Evolutionary conservation across 352 stramenopile genomes (phyloP).

Genomic region (Phytophthora constricta): DNA sequence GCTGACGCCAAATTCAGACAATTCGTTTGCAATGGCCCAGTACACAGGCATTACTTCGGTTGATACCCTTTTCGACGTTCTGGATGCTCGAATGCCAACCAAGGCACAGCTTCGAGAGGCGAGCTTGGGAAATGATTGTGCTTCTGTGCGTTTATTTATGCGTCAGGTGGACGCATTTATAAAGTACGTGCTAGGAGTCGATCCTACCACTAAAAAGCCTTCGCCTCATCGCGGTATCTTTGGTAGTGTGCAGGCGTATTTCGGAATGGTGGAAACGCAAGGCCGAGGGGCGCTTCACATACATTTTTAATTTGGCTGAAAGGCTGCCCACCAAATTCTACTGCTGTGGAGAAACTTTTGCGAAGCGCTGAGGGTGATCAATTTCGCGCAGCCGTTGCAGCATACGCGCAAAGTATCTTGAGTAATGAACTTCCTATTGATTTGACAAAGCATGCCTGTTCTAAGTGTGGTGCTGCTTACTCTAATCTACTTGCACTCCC

Average conservation of each 20-base stretch:
- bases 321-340: conserved; percentile 1
- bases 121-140: conserved; percentile 7
- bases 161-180: conserved; percentile 15
- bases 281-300: conserved; percentile 14
- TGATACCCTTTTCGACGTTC: not conserved
- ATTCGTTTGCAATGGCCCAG: conserved; percentile 11
- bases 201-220: conserved; percentile 1
- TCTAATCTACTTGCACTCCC: not conserved
- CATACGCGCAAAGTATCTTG: conserved; percentile 3
- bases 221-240: not conserved
- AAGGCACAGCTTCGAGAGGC: conserved; percentile 9
- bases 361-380: not conserved
- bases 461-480: conserved; percentile 1
- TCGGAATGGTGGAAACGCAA: conserved; percentile 16
- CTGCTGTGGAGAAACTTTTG: conserved; percentile 2
- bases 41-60: conserved; percentile 11
- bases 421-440: conserved; percentile 1
- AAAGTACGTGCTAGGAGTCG: conserved; percentile 1
- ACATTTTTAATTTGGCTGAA: conserved; percentile 19
- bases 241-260: conserved; percentile 6
- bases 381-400: not conserved
- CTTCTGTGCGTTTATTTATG: conserved; percentile 11
- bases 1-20: conserved; percentile 8
- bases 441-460: not conserved
- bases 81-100: conserved; percentile 5